These are phyloP conservation scores for Sporothrix inflata DNA, from an alignment of 2,329 filamentous ascomycete species.

Conservation along the genomic window DNA sequence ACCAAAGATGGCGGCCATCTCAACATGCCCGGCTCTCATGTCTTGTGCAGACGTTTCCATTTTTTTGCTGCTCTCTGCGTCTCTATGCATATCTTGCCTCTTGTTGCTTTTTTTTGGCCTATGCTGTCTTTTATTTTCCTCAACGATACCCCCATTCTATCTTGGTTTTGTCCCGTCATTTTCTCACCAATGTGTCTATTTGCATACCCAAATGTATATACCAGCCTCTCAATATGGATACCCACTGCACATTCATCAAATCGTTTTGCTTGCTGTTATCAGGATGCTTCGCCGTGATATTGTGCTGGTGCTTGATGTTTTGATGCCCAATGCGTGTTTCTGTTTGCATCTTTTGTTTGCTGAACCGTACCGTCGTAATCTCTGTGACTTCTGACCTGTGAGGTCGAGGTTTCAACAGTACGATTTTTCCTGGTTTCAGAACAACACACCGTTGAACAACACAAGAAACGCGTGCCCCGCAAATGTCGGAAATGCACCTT, in stretches of 20 bases:
- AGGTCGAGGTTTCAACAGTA: no score
- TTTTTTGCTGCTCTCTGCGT: background rate
- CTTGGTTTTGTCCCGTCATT: background rate
- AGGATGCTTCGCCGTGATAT: background rate
- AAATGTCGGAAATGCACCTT: background rate
- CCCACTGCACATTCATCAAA: background rate
- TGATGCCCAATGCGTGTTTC: background rate
- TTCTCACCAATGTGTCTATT: background rate
- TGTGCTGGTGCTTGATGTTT: background rate
- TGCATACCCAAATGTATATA: conserved; percentile 19
- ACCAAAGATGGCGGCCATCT: background rate
- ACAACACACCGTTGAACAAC: background rate
- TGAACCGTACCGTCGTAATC: no score
- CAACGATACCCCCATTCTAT: conserved; percentile 24
- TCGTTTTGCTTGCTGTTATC: background rate
- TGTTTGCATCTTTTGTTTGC: background rate
- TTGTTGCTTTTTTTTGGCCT: background rate
- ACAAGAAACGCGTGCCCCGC: no score
- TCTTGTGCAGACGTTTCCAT: background rate
- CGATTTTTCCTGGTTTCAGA: background rate
- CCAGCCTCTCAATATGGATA: background rate
- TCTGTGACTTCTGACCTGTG: no score
- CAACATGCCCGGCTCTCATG: conserved; percentile 20
- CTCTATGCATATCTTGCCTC: background rate
- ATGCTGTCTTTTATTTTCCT: background rate